Conservation (phyloP, 2,329 filamentous ascomycete species). For the Trichophyton benhamiae region DNA sequence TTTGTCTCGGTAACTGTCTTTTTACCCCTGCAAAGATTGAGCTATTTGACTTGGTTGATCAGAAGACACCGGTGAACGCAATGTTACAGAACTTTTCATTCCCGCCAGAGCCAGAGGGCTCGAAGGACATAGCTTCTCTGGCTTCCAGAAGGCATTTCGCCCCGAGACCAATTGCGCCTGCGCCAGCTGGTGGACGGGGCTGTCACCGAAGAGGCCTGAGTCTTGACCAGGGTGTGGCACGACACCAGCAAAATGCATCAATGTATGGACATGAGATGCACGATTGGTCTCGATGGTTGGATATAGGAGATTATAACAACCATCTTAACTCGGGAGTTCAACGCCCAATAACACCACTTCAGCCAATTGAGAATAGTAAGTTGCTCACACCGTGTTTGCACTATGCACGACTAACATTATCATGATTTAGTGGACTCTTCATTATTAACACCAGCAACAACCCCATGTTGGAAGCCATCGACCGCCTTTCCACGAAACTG, state of each 20-base stretch:
- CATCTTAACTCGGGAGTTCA: slow-evolving; percentile 20
- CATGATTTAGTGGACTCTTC: slow-evolving; percentile 18
- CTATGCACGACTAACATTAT: not conserved
- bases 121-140: not conserved
- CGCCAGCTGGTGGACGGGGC: not conserved
- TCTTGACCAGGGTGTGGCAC: slow-evolving; percentile 47
- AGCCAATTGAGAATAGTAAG: slow-evolving; percentile 50
- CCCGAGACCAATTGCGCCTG: not conserved
- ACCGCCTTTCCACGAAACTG: slow-evolving; percentile 25
- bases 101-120: not conserved
- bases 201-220: slow-evolving; percentile 70
- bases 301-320: slow-evolving; percentile 1
- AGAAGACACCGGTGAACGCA: not conserved
- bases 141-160: not conserved
- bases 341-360: slow-evolving; percentile 51
- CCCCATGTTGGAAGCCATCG: slow-evolving; percentile 39
- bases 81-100: not conserved
- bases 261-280: slow-evolving; percentile 37
- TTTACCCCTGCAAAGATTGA: not conserved
- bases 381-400: slow-evolving; percentile 1
- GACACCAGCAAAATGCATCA: slow-evolving; percentile 6
- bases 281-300: slow-evolving; percentile 31
- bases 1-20: not conserved
- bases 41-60: not conserved
- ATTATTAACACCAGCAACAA: slow-evolving; percentile 56